Evolutionary conservation across 169 alveolate genomes (phyloP), one percentile per base, ranked within the genome.

Genomic region (Plasmodium knowlesi): DNA sequence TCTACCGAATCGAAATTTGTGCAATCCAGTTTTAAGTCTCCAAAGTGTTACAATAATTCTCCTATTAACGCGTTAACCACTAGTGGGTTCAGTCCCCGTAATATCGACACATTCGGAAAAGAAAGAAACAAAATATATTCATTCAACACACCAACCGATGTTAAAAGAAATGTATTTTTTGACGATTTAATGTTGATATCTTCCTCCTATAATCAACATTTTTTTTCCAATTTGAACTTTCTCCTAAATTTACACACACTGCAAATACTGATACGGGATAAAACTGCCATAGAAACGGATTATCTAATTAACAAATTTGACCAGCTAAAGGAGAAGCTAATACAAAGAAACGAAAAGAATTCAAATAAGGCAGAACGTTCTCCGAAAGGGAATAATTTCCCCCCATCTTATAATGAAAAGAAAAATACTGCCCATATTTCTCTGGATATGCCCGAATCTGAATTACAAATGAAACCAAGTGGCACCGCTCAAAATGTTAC

Each of bases 221-320:
- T 89, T 37, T 89, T 89, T 67, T 74, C 88, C 16, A 89, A 89
- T 89, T 50, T 89, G 28, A 57, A 19, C 71, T 89, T 89, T 67
- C 76, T 89, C 54, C 82, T 89, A 79, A 89, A 89, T 78, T 79
- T 89, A 72, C 89, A 89, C 82, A 89, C 94, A 28, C 32, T 89
- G 16, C 94, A 89, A 89, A 89, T 89, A 22, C 30, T 89, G 37
- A 89, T 89, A 89, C 39, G 94, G 22, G 94, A 89, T 67, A 89
- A 89, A 89, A 89, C 94, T 8, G 94, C 94, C 34, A 79, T 89
- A 54, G 94, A 89, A 67, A 89, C 94, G 25, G 94, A 89, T 61
- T 89, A 78, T 12, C 32, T 89, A 32, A 89, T 89, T 79, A 88
- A 89, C 43, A 89, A 89, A 79, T 89, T 89, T 79, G 94, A 89